Percentiles rank a stretch among this genome's conserved stretches.
Conservation (phyloP, 345 rosid species). For the Syzygium aqueum region DNA sequence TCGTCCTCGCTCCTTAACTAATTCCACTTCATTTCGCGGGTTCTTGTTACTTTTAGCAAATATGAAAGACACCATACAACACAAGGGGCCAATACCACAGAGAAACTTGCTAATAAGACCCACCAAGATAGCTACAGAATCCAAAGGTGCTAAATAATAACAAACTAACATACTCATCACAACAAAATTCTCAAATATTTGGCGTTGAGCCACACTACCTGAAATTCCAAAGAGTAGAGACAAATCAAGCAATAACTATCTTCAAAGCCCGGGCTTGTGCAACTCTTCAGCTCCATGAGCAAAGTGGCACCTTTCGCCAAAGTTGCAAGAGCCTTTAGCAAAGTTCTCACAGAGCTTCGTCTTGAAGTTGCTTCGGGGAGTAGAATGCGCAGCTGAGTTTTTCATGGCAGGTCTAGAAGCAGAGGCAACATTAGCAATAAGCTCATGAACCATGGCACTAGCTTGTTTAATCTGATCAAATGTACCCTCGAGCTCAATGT, state of each 20-base stretch:
- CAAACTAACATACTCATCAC: background rate
- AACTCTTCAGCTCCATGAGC: slow-evolving; percentile 82
- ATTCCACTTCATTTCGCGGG: background rate
- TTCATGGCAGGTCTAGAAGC: slow-evolving; percentile 25
- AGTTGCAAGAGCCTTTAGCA: slow-evolving; percentile 66
- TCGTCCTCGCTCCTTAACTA: background rate
- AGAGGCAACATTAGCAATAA: slow-evolving; percentile 59
- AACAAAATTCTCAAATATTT: background rate
- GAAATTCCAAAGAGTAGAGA: background rate
- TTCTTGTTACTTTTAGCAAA: background rate
- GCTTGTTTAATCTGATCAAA: slow-evolving; percentile 96
- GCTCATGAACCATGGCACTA: slow-evolving; percentile 86
- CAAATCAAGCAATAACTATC: background rate
- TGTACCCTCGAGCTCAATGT: slow-evolving; percentile 93
- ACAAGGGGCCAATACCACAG: background rate
- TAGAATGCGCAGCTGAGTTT: slow-evolving; percentile 12
- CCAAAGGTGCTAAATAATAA: background rate
- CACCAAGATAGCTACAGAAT: background rate
- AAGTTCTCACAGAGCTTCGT: slow-evolving; percentile 79
- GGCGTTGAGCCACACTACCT: background rate
- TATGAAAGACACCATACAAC: background rate
- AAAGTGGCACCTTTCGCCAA: slow-evolving; percentile 87
- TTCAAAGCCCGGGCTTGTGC: slow-evolving; percentile 33
- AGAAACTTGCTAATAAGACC: background rate
- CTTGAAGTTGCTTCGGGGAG: slow-evolving; percentile 49